Evolutionary conservation across 805 yeast species (phyloP).

Genomic region (Wickerhamomyces canadensis): DNA sequence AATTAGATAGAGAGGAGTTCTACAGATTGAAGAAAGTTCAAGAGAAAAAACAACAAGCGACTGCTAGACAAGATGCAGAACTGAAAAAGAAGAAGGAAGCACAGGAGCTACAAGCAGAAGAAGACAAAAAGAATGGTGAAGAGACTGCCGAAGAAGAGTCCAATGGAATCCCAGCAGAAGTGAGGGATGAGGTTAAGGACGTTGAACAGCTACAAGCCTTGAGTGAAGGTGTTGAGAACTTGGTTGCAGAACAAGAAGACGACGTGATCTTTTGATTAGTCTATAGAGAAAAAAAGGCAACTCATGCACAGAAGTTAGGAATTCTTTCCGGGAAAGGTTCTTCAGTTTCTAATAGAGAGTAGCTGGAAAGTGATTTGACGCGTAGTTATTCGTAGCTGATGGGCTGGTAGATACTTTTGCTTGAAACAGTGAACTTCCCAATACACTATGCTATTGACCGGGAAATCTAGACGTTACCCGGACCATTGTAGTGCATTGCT

Average conservation of each 20-base stretch:
- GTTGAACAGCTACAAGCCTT: conserved; percentile 5
- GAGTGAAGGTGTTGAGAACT: conserved; percentile 14
- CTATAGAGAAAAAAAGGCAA: too few species aligned
- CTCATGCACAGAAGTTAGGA: too few species aligned
- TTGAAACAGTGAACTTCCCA: too few species aligned
- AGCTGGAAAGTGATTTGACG: too few species aligned
- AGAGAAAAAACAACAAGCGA: conserved; percentile 26
- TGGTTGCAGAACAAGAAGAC: conserved; percentile 37
- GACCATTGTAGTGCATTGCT: too few species aligned
- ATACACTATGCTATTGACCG: too few species aligned
- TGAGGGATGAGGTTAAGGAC: conserved; percentile 16
- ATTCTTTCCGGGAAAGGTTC: too few species aligned
- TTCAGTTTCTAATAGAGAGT: too few species aligned
- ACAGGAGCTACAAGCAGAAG: conserved; percentile 8
- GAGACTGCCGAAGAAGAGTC: conserved; percentile 15
- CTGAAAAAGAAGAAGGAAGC: conserved; percentile 25
- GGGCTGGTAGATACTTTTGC: too few species aligned
- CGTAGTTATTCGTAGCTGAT: too few species aligned
- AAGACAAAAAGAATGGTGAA: conserved; percentile 24
- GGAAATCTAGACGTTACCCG: too few species aligned
- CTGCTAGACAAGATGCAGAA: conserved; percentile 24
- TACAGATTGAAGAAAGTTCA: conserved; percentile 88
- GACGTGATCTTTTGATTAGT: conserved; percentile 42
- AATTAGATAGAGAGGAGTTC: conserved; percentile 96
- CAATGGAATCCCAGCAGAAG: conserved; percentile 9